Conservation (phyloP, 1,139 yeast genomes). For the Arxiozyma slooffiae region DNA sequence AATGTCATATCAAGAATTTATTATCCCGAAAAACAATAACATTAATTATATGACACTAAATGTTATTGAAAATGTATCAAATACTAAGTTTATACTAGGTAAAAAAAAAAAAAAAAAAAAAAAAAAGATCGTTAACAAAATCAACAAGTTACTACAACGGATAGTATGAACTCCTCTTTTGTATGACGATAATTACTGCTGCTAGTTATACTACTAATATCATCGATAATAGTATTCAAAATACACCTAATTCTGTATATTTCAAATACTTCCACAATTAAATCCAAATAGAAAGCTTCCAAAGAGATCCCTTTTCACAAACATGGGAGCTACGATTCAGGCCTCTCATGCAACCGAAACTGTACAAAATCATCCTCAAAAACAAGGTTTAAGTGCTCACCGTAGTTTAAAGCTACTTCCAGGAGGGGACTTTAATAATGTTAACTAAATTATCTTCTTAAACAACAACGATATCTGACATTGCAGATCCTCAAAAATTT, state of each 20-base stretch:
- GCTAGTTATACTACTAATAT: background rate
- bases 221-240: background rate
- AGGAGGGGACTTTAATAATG: slow-evolving; percentile 26
- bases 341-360: slow-evolving; percentile 2
- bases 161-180: background rate
- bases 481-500: slow-evolving; percentile 18
- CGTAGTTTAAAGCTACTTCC: slow-evolving; percentile 30
- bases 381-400: slow-evolving; percentile 30
- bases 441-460: slow-evolving; percentile 12
- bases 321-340: background rate
- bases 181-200: background rate
- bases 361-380: slow-evolving; percentile 6
- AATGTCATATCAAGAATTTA: background rate
- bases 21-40: background rate
- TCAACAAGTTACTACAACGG: background rate
- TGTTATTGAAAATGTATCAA: background rate
- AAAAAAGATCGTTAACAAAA: too few relatives aligned
- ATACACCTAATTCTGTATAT: background rate
- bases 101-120: too few relatives aligned
- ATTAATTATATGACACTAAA: background rate
- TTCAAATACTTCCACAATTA: slow-evolving; percentile 7
- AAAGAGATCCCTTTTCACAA: slow-evolving; percentile 5
- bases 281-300: slow-evolving; percentile 14
- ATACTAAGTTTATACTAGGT: background rate
- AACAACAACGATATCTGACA: slow-evolving; percentile 8